Base-by-base conservation (phyloP, 257 asterid genomes). In the Echium plantagineum region DNA sequence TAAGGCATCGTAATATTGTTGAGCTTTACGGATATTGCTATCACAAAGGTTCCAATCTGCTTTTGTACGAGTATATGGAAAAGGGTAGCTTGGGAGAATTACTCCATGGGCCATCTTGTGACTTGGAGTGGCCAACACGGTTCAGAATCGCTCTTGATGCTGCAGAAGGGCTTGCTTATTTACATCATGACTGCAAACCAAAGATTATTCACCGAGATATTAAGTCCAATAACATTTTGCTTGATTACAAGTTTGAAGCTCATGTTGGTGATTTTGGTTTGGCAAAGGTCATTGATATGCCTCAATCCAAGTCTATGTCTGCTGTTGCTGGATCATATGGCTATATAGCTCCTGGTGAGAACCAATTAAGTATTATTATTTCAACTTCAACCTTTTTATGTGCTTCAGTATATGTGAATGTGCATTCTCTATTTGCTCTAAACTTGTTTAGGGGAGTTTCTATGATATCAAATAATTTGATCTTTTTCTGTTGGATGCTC, bases 301-400 rank as follows among this genome's bases (percentile, higher is more conserved):
- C 97, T 28, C 94, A 83, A 28, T 83, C 96, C 1, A 90, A 87
- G 81, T 85, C 97, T 0, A 80, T 90, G 84, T 90, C 97, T 54
- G 97, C 97, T 0, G 97, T 90, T 61, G 97, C 97, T 22, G 98
- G 98, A 46, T 90, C 98, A 5, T 90, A 90, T 60, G 98, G 98
- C 48, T 90, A 90, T 75, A 90, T 90, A 52, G 96, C 98, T 72
- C 98, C 96, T 16, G 98, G 97, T 87, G 57, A 72, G 90, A 59
- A 28, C 58, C 52, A 55, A 54, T 49, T n/a, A n/a, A n/a, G n/a
- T n/a, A n/a, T n/a, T 96, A 85, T 58, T 69, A 2, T 18, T 52
- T 5, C 20, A 52, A 52, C 21, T 24, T 52, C 2, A 7, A 7
- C 18, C 8, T 52, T 52, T 17, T 52, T 16, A 52, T 20, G 9